Conservation (phyloP, 257 asterid species). For the Solanum piurae region DNA sequence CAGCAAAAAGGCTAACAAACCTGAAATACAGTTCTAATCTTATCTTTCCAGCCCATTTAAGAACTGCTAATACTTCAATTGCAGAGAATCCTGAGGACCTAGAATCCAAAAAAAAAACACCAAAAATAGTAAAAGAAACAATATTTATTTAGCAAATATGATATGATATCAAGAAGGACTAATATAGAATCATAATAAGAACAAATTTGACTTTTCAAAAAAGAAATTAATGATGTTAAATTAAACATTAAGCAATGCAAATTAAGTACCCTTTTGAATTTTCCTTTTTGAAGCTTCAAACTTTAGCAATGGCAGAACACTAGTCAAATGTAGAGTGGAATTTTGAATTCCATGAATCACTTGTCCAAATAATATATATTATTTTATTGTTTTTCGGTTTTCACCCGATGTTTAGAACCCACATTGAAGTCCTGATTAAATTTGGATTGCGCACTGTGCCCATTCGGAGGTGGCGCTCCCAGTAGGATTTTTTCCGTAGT, state of each 20-base stretch:
- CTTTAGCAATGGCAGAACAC: neutral
- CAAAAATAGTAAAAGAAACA: neutral
- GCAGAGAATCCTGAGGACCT: neutral
- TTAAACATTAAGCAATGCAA: neutral
- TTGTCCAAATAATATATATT: neutral
- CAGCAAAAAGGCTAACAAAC: constrained; percentile 23
- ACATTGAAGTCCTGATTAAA: too few species aligned
- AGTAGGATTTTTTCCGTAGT: too few species aligned
- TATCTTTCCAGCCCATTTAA: constrained; percentile 43
- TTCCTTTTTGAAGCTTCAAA: neutral
- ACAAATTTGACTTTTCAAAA: neutral
- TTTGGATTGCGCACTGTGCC: too few species aligned
- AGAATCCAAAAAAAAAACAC: neutral
- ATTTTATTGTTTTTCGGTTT: too few species aligned
- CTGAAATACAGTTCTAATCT: constrained; percentile 45
- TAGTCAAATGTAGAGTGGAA: neutral
- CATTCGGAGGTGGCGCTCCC: too few species aligned
- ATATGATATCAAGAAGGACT: neutral
- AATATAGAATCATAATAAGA: neutral
- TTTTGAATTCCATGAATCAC: neutral
- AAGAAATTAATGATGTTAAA: neutral
- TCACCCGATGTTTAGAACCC: too few species aligned
- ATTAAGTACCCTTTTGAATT: neutral
- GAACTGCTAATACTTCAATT: neutral
- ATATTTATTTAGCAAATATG: neutral